Conservation (phyloP, 2,329 filamentous ascomycete species). For the Paracoccidioides brasiliensis region DNA sequence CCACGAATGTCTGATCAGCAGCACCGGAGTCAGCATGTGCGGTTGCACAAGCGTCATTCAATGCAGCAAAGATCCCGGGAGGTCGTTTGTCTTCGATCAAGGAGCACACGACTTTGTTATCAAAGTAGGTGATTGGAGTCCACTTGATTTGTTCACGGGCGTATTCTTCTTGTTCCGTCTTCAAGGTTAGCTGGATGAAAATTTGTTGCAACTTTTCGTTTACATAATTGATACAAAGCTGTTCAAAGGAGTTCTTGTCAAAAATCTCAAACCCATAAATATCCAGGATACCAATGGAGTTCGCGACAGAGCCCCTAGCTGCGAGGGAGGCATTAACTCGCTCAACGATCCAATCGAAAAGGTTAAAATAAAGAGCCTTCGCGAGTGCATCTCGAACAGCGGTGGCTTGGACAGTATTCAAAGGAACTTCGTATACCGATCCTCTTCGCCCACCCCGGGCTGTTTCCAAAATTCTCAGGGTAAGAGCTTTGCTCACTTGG, state of each 20-base stretch:
- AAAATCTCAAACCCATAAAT: slow-evolving; percentile 99
- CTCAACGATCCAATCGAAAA: slow-evolving; percentile 97
- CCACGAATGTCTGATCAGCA: slow-evolving; percentile 91
- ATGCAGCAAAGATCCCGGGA: slow-evolving; percentile 80
- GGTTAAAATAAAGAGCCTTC: slow-evolving; percentile 92
- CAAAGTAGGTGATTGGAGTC: slow-evolving; percentile 98
- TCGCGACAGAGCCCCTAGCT: slow-evolving; percentile 59
- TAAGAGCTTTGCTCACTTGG: slow-evolving; percentile 74
- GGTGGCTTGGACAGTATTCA: slow-evolving; percentile 75
- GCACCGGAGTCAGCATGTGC: slow-evolving; percentile 89
- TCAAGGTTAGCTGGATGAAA: slow-evolving; percentile 93
- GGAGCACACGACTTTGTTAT: slow-evolving; percentile 98
- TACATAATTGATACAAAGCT: slow-evolving; percentile 98
- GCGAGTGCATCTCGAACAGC: slow-evolving; percentile 82
- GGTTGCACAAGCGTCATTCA: slow-evolving; percentile 98
- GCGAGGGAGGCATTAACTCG: slow-evolving; percentile 81
- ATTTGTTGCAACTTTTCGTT: slow-evolving; percentile 99
- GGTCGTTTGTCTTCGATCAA: slow-evolving; percentile 86
- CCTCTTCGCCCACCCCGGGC: slow-evolving; percentile 52
- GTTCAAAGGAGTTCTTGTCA: slow-evolving; percentile 97
- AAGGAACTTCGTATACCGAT: slow-evolving; percentile 58
- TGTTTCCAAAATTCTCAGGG: slow-evolving; percentile 70
- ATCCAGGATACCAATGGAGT: slow-evolving; percentile 92
- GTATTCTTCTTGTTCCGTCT: slow-evolving; percentile 96
- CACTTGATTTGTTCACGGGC: slow-evolving; percentile 91